Conservation (phyloP, 495 filamentous ascomycete genomes). For the Aspergillus haitiensis region DNA sequence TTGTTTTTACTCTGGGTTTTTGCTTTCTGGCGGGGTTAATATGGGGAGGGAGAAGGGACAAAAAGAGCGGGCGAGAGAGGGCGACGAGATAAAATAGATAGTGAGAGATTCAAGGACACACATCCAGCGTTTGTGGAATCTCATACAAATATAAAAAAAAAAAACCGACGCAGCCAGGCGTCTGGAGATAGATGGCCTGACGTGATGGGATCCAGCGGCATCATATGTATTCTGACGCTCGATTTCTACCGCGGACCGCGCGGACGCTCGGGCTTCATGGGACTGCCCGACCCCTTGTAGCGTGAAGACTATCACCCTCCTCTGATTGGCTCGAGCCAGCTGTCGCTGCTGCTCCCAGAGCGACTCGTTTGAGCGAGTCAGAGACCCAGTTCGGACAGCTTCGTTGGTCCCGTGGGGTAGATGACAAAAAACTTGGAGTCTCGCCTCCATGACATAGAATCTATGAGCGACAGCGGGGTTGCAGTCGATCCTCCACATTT, state of each 20-base stretch:
- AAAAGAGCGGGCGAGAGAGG: too few relatives aligned
- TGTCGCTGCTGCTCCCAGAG: not conserved
- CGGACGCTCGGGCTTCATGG: not conserved
- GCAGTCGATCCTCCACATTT: slow-evolving; percentile 17
- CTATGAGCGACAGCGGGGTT: slow-evolving; percentile 11
- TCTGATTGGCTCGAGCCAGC: not conserved
- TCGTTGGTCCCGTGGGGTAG: not conserved
- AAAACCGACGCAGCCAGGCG: too few relatives aligned
- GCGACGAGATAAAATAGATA: too few relatives aligned
- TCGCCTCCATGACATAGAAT: not conserved
- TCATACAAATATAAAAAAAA: too few relatives aligned
- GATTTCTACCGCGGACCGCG: slow-evolving; percentile 6
- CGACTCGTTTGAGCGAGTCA: not conserved
- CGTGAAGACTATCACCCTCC: not conserved
- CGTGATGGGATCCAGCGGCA: not conserved
- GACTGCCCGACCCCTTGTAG: not conserved
- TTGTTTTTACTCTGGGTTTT: too few relatives aligned
- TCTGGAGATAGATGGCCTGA: too few relatives aligned
- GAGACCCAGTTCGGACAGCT: not conserved
- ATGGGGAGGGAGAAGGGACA: too few relatives aligned
- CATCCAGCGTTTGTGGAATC: too few relatives aligned
- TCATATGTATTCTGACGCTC: slow-evolving; percentile 13
- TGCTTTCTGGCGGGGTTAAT: not conserved
- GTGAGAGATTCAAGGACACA: too few relatives aligned
- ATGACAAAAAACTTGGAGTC: not conserved